These are phyloP conservation scores for Gaillardinia entomophila DNA, from an alignment of 805 yeast genomes.

Conservation along the genomic window DNA sequence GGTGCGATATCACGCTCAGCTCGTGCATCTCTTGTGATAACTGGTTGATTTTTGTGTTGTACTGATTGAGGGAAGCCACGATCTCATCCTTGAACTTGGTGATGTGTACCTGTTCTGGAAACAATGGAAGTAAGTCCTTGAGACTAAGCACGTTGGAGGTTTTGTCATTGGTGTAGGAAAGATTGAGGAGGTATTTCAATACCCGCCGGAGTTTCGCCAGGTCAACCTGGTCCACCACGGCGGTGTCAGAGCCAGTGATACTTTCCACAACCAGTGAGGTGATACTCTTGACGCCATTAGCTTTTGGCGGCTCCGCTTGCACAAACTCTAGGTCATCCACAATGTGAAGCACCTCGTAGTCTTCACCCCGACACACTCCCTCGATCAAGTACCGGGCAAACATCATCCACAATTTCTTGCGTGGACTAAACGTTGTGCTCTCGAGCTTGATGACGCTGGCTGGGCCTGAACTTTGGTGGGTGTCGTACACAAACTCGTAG, in stretches of 20 bases:
- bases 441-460: constrained; percentile 27
- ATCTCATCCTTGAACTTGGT: constrained; percentile 82
- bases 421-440: constrained; percentile 31
- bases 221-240: not conserved
- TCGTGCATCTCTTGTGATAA: constrained; percentile 72
- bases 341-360: constrained; percentile 1
- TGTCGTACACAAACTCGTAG: constrained; percentile 46
- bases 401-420: constrained; percentile 70
- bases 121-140: constrained; percentile 76
- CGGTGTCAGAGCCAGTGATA: not conserved
- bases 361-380: constrained; percentile 15
- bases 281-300: too few relatives aligned
- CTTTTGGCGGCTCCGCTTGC: not conserved
- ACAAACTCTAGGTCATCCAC: constrained; percentile 1
- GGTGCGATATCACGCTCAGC: constrained; percentile 54
- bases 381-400: constrained; percentile 49
- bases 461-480: too few relatives aligned
- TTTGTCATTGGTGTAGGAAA: constrained; percentile 19
- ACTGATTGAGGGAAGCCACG: constrained; percentile 68
- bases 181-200: constrained; percentile 24
- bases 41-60: constrained; percentile 59
- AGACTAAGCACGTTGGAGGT: constrained; percentile 44
- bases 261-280: not conserved
- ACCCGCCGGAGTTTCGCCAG: constrained; percentile 16
- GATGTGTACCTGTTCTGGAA: constrained; percentile 78